A percentile compares a stretch with the other conserved stretches of the same genome.
These are phyloP conservation scores for Blastobotrys elegans DNA, from an alignment of 1,139 yeast genomes.

Conservation along the genomic window DNA sequence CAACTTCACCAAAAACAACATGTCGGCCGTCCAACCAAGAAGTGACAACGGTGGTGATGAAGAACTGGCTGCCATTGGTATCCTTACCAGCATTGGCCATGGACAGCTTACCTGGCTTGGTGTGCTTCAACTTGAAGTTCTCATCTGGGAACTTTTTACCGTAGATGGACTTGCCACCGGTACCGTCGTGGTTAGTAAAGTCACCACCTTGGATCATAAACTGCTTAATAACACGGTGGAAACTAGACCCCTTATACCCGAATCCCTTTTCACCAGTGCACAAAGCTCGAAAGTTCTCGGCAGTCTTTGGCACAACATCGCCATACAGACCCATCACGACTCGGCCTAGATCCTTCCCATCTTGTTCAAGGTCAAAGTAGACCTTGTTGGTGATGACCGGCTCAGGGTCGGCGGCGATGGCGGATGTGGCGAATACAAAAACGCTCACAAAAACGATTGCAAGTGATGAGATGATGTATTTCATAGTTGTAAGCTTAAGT, in stretches of 20 bases:
- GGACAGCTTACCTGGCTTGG: constrained; percentile 65
- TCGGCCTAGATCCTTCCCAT: constrained; percentile 65
- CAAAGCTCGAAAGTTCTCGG: constrained; percentile 68
- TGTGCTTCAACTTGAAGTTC: constrained; percentile 76
- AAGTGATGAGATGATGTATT: constrained; percentile 27
- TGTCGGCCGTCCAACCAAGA: constrained; percentile 93
- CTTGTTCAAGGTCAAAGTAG: constrained; percentile 80
- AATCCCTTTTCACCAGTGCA: constrained; percentile 76
- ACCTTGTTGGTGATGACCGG: constrained; percentile 60
- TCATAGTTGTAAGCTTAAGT: constrained; percentile 8
- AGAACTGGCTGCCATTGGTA: constrained; percentile 95
- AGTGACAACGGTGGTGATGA: constrained; percentile 86
- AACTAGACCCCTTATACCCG: constrained; percentile 77
- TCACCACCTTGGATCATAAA: constrained; percentile 99
- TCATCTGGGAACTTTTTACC: constrained; percentile 86
- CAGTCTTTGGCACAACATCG: constrained; percentile 88
- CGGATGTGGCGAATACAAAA: constrained; percentile 21
- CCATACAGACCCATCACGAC: constrained; percentile 76
- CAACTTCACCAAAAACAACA: constrained; percentile 93
- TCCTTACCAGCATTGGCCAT: constrained; percentile 97
- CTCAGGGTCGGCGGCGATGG: constrained; percentile 14
- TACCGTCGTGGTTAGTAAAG: constrained; percentile 86
- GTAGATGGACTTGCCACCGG: constrained; percentile 94
- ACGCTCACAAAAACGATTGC: constrained; percentile 23
- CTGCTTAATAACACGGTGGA: constrained; percentile 92